These are phyloP conservation scores for Bimuria novae-zelandiae DNA, from an alignment of 2,329 filamentous ascomycete genomes.

Conservation along the genomic window DNA sequence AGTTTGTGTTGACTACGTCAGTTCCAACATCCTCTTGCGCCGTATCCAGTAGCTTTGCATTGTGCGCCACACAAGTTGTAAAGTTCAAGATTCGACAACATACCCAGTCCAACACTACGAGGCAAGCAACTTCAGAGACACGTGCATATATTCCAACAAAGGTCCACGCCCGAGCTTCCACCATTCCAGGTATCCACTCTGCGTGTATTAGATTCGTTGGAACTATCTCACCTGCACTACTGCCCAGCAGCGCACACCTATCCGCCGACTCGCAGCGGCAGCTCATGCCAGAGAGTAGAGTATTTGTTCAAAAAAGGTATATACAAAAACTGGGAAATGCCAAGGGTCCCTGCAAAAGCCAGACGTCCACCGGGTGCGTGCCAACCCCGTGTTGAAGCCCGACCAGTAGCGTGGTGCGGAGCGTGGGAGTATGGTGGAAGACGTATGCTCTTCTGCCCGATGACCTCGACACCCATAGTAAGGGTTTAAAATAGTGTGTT, in stretches of 20 bases:
- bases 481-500: neutral
- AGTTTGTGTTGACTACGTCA: too few relatives aligned
- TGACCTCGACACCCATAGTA: neutral
- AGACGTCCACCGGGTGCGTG: neutral
- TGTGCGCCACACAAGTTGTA: too few relatives aligned
- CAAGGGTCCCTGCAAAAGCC: neutral
- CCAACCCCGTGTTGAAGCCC: neutral
- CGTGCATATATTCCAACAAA: neutral
- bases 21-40: too few relatives aligned
- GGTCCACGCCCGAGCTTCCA: neutral
- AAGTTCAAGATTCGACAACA: too few relatives aligned
- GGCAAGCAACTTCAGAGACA: neutral
- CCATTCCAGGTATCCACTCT: slow-evolving; percentile 6
- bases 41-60: too few relatives aligned
- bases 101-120: neutral
- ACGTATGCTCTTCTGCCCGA: neutral
- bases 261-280: slow-evolving; percentile 8
- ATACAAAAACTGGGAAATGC: slow-evolving; percentile 18
- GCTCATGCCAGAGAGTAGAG: slow-evolving; percentile 14
- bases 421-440: neutral
- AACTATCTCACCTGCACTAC: slow-evolving; percentile 9
- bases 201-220: slow-evolving; percentile 17
- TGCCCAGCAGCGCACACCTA: slow-evolving; percentile 13
- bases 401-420: neutral
- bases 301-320: slow-evolving; percentile 6